A percentile compares a stretch with the other conserved stretches of the same genome.
Evolutionary conservation across 2,329 filamentous ascomycete genomes (phyloP).

Genomic region (Lecanicillium sp.): DNA sequence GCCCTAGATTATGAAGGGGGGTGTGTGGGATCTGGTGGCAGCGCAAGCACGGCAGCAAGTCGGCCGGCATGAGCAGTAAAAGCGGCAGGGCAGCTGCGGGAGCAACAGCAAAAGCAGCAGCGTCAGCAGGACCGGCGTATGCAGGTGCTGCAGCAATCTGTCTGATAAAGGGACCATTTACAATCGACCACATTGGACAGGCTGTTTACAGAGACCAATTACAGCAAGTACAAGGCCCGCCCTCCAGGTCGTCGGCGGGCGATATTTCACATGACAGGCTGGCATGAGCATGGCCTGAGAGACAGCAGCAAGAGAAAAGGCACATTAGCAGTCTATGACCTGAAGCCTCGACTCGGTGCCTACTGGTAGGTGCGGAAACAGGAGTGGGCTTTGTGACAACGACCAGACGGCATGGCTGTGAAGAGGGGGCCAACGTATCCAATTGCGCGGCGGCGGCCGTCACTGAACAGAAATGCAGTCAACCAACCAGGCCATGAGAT

Average conservation of each 20-base stretch:
- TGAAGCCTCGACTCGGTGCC: no score
- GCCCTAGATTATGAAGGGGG: slow-evolving; percentile 7
- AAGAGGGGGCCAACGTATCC: no score
- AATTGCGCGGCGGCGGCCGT: no score
- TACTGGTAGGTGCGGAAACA: no score
- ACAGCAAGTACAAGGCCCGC: not conserved
- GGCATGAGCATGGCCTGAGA: slow-evolving; percentile 9
- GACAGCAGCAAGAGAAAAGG: slow-evolving; percentile 1
- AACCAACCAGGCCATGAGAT: no score
- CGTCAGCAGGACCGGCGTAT: not conserved
- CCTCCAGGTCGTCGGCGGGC: slow-evolving; percentile 1
- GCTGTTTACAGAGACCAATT: not conserved
- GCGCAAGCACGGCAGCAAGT: not conserved
- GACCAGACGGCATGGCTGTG: no score
- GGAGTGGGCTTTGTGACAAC: no score
- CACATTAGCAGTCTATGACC: no score
- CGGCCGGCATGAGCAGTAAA: not conserved
- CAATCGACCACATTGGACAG: not conserved
- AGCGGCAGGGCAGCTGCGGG: not conserved
- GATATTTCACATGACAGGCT: slow-evolving; percentile 7
- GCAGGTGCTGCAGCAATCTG: not conserved
- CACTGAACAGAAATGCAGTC: no score
- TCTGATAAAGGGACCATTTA: not conserved
- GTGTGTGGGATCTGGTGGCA: slow-evolving; percentile 14
- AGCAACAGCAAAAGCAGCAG: not conserved